Percentiles rank a stretch among this genome's conserved stretches.
Conservation (phyloP, 441 rosid species). For the Aleurites moluccanus region DNA sequence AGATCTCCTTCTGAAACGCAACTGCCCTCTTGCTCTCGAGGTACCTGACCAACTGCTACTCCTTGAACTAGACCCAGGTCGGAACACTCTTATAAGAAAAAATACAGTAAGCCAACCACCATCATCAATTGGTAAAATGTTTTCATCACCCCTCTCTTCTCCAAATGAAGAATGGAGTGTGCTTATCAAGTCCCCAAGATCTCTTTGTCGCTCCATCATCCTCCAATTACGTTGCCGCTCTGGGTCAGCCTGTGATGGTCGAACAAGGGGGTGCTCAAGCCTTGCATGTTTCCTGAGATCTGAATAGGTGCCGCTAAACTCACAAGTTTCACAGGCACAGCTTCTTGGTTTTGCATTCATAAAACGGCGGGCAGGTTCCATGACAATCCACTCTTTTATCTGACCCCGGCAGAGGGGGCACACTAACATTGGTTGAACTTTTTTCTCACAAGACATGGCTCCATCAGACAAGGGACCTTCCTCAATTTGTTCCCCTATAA, state of each 20-base stretch:
- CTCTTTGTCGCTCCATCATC: constrained; percentile 93
- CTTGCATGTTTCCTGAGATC: constrained; percentile 96
- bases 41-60: constrained; percentile 72
- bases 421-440: constrained; percentile 46
- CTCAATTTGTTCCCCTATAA: constrained; percentile 35
- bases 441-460: constrained; percentile 40
- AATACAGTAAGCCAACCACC: constrained; percentile 84
- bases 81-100: constrained; percentile 79
- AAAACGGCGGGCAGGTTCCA: constrained; percentile 69
- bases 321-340: constrained; percentile 90
- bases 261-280: constrained; percentile 72
- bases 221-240: constrained; percentile 92
- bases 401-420: constrained; percentile 94
- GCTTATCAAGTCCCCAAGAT: constrained; percentile 91
- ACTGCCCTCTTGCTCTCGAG: constrained; percentile 64
- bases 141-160: constrained; percentile 68
- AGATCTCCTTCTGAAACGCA: constrained; percentile 63
- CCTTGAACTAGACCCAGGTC: constrained; percentile 67
- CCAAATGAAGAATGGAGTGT: constrained; percentile 82
- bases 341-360: constrained; percentile 86
- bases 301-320: constrained; percentile 66
- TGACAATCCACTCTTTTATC: constrained; percentile 76
- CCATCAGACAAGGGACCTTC: constrained; percentile 34
- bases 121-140: constrained; percentile 55
- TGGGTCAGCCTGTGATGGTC: constrained; percentile 91